phyloP scores from a whole-genome alignment of 805 yeast species.

The Candida manassasensis region DNA sequence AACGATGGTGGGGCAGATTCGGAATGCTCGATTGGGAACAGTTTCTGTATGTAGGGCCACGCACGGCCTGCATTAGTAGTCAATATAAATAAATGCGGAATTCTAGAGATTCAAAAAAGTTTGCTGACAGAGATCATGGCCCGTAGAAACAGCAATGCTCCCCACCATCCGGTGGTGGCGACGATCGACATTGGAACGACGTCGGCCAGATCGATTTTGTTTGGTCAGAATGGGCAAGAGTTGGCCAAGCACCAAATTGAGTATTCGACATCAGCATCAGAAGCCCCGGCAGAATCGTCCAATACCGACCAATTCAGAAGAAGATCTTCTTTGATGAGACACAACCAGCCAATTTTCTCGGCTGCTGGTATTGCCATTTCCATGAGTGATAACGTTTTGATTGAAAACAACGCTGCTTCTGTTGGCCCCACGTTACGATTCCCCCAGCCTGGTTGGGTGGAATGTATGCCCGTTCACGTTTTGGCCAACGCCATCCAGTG shows the following conservation, averaged over 20 bases:
- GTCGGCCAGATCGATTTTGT: constrained; percentile 82
- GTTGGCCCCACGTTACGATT: constrained; percentile 67
- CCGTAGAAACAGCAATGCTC: constrained; percentile 40
- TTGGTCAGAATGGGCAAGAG: constrained; percentile 67
- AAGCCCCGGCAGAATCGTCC: constrained; percentile 37
- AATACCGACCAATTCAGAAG: constrained; percentile 44
- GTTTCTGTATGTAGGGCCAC: too few relatives aligned
- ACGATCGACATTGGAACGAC: constrained; percentile 91
- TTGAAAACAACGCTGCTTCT: constrained; percentile 52
- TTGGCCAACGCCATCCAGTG: constrained; percentile 78
- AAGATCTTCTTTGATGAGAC: constrained; percentile 40
- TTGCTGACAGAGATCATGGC: constrained; percentile 21
- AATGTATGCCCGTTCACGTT: constrained; percentile 82
- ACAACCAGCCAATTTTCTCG: constrained; percentile 57
- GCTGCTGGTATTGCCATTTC: constrained; percentile 72
- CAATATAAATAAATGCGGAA: too few relatives aligned
- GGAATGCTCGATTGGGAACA: too few relatives aligned
- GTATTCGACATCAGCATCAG: constrained; percentile 70
- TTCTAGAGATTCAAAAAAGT: too few relatives aligned
- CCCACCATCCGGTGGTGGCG: constrained; percentile 46
- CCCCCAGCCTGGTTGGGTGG: constrained; percentile 91
- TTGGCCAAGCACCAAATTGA: constrained; percentile 88
- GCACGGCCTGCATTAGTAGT: too few relatives aligned
- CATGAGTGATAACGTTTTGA: constrained; percentile 52
- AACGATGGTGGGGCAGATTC: too few relatives aligned